These are phyloP conservation scores for Cadophora malorum DNA, from an alignment of 2,329 filamentous ascomycete species.

Conservation along the genomic window DNA sequence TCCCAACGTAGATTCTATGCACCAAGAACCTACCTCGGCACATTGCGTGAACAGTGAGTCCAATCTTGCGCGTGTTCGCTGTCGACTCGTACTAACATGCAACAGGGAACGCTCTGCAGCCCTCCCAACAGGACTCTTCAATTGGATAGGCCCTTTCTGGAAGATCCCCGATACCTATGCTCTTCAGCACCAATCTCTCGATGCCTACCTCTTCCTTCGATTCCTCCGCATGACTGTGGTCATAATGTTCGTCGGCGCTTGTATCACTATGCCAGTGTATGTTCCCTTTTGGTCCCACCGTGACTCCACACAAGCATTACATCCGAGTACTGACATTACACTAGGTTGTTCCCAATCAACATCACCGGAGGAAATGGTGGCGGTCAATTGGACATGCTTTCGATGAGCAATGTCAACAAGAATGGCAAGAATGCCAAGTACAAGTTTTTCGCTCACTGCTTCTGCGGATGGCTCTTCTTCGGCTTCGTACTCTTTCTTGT, in stretches of 20 bases:
- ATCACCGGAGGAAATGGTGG: slow-evolving; percentile 74
- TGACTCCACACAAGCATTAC: neutral
- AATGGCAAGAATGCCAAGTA: slow-evolving; percentile 58
- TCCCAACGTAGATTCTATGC: slow-evolving; percentile 58
- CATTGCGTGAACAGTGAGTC: slow-evolving; percentile 52
- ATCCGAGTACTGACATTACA: slow-evolving; percentile 9
- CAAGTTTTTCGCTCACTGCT: slow-evolving; percentile 80
- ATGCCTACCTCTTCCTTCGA: slow-evolving; percentile 89
- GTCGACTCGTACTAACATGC: slow-evolving; percentile 25
- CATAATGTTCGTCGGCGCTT: slow-evolving; percentile 82
- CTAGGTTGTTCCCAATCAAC: slow-evolving; percentile 76
- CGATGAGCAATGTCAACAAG: slow-evolving; percentile 76
- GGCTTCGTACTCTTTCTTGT: slow-evolving; percentile 89
- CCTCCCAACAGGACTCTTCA: slow-evolving; percentile 65
- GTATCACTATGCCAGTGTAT: slow-evolving; percentile 81
- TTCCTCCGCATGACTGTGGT: slow-evolving; percentile 81
- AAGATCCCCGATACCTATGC: slow-evolving; percentile 77
- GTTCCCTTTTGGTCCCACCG: slow-evolving; percentile 7
- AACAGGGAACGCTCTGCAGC: slow-evolving; percentile 62
- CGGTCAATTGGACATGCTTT: slow-evolving; percentile 75
- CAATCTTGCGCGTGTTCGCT: neutral
- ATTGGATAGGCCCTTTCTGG: slow-evolving; percentile 73
- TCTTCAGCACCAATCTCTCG: slow-evolving; percentile 88
- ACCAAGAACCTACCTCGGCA: slow-evolving; percentile 60
- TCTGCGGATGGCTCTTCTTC: slow-evolving; percentile 82